Evolutionary conservation across 2,329 filamentous ascomycete species (phyloP).

Genomic region (Pseudogymnoascus sp.): DNA sequence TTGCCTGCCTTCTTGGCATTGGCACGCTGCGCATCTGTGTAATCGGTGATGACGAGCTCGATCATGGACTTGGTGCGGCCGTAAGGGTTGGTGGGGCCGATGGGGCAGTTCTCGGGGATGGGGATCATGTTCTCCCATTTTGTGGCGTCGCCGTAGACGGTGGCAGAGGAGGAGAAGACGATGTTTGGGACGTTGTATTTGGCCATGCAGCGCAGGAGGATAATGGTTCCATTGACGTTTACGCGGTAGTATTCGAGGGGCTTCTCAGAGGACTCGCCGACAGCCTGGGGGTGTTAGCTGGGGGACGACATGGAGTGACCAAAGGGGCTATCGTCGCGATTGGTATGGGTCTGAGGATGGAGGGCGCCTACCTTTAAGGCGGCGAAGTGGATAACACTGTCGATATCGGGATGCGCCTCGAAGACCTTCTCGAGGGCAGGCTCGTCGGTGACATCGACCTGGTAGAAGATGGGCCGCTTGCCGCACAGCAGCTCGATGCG

Average conservation of each 20-base stretch:
- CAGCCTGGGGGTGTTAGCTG: slow-evolving; percentile 53
- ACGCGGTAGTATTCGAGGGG: slow-evolving; percentile 96
- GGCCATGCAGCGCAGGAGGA: slow-evolving; percentile 78
- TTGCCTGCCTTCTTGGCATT: slow-evolving; percentile 75
- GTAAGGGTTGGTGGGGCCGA: slow-evolving; percentile 95
- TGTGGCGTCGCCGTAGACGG: slow-evolving; percentile 96
- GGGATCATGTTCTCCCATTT: slow-evolving; percentile 97
- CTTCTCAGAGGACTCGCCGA: slow-evolving; percentile 88
- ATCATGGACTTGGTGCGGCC: slow-evolving; percentile 93
- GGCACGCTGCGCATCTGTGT: slow-evolving; percentile 77
- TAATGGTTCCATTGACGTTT: slow-evolving; percentile 89
- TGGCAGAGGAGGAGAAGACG: slow-evolving; percentile 96
- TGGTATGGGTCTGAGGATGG: background rate
- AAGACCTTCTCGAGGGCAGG: slow-evolving; percentile 79
- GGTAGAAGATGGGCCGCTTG: slow-evolving; percentile 76
- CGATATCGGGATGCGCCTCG: slow-evolving; percentile 79
- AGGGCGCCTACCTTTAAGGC: slow-evolving; percentile 71
- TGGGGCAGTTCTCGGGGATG: slow-evolving; percentile 93
- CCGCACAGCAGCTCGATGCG: slow-evolving; percentile 91
- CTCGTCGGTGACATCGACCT: slow-evolving; percentile 84
- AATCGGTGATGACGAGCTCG: slow-evolving; percentile 85
- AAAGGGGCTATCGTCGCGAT: background rate
- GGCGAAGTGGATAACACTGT: slow-evolving; percentile 98
- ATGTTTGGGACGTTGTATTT: slow-evolving; percentile 90
- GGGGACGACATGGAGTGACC: background rate